A percentile compares a stretch with the other conserved stretches of the same genome.
Evolutionary conservation across 1,284 basidiomycete genomes (phyloP).

Genomic region (Ceratobasidium sp.): DNA sequence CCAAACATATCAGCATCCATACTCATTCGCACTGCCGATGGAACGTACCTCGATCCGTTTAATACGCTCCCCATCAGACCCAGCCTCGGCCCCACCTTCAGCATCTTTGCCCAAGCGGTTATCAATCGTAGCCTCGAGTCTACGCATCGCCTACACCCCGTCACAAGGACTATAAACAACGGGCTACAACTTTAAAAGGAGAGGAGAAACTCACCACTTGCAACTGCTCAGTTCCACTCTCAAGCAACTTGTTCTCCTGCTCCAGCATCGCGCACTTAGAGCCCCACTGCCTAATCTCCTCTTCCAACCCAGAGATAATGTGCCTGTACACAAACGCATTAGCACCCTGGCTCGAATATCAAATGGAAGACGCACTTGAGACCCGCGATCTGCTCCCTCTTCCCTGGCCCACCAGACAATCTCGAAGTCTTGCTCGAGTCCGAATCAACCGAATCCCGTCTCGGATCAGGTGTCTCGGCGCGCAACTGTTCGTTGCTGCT

Average conservation of each 20-base stretch:
- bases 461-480: slow-evolving; percentile 39
- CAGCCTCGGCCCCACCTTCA: slow-evolving; percentile 57
- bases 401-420: slow-evolving; percentile 65
- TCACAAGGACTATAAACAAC: slow-evolving; percentile 35
- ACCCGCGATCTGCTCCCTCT: slow-evolving; percentile 73
- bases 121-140: slow-evolving; percentile 82
- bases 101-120: slow-evolving; percentile 67
- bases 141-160: slow-evolving; percentile 71
- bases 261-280: slow-evolving; percentile 79
- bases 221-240: slow-evolving; percentile 82
- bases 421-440: slow-evolving; percentile 61
- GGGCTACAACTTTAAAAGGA: not conserved
- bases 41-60: slow-evolving; percentile 44
- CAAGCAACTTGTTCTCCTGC: slow-evolving; percentile 79
- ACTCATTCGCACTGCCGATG: not conserved
- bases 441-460: slow-evolving; percentile 46
- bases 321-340: slow-evolving; percentile 65
- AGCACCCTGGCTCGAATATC: slow-evolving; percentile 15
- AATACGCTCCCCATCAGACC: slow-evolving; percentile 47
- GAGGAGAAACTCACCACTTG: slow-evolving; percentile 67
- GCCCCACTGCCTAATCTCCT: slow-evolving; percentile 77
- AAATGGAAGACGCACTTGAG: slow-evolving; percentile 70
- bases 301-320: slow-evolving; percentile 88
- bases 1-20: not conserved
- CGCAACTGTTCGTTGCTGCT: slow-evolving; percentile 50